Evolutionary conservation across 2,329 filamentous ascomycete genomes (phyloP), one percentile per base, ranked within the genome.

Genomic region (Apiospora kogelbergensis): DNA sequence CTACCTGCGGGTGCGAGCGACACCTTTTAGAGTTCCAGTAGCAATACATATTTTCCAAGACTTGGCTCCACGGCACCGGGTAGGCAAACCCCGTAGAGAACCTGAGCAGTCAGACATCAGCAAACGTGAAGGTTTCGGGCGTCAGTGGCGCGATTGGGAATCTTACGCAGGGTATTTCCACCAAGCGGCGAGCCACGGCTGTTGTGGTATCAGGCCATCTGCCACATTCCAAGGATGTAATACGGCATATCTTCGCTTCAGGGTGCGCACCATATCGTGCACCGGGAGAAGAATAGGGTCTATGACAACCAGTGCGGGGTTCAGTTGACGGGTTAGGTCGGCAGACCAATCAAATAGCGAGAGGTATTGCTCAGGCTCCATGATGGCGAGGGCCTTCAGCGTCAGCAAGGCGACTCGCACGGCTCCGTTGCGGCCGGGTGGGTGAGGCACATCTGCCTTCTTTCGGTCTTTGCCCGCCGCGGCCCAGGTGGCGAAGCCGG

Each of bases 401-500:
- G 57, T 63, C 57, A 63, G 24, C 57, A 63, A 22, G 26, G 57
- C 57, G 57, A 30, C 24, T 9, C 57, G 57, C 37, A 15, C 57
- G 6, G 57, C 20, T 22, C 57, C 57, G 37, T 63, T 63, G 57
- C 57, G 57, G 24, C n/a, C 57, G 57, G 57, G 57, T 22, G 57
- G 57, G 37, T 63, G 57, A 4, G 57, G 57, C 57, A 63, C 57
- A 30, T 63, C 57, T 15, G 57, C 57, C 57, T 63, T 63, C 57
- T 63, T 63, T 24, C 57, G 26, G 24, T 63, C 57, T 30, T 63
- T 63, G 57, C 37, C 37, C 57, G 20, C n/a, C 57, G n/a, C 57
- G n/a, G 57, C 57, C 57, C 57, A 63, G 26, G 57, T 63, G 24
- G n/a, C 57, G 57, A 63, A 63, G 24, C 57, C 57, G 57, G 57